These are phyloP conservation scores for Macrolepiota albuminosa DNA, from an alignment of 768 basidiomycete genomes.

Conservation along the genomic window DNA sequence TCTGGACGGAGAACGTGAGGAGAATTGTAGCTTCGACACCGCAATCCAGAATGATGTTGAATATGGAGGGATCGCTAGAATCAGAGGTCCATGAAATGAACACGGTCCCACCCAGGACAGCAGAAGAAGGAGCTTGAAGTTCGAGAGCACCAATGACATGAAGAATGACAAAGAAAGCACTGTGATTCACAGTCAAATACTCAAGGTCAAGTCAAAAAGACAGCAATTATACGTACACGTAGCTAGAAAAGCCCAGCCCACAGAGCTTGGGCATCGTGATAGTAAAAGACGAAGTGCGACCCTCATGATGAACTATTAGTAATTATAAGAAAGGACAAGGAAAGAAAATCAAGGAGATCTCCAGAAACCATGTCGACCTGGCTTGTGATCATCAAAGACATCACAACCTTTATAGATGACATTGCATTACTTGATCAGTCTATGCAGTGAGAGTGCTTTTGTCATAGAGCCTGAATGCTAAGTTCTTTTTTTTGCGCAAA, in stretches of 20 bases:
- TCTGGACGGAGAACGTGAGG: too few species aligned
- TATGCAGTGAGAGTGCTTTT: too few species aligned
- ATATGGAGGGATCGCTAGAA: background rate
- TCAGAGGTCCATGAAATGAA: background rate
- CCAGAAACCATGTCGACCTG: background rate
- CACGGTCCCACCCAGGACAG: too few species aligned
- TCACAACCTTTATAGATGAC: background rate
- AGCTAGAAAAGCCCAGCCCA: background rate
- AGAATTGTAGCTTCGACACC: too few species aligned
- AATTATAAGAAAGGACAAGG: background rate
- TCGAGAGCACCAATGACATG: background rate
- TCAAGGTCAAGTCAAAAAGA: background rate
- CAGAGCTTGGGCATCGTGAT: background rate
- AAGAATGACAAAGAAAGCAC: background rate
- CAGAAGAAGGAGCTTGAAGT: background rate
- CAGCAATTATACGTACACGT: background rate
- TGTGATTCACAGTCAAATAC: background rate
- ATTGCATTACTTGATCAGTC: background rate
- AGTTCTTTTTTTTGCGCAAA: background rate
- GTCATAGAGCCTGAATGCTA: too few species aligned
- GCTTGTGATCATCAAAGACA: background rate
- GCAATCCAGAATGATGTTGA: background rate
- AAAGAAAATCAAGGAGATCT: background rate
- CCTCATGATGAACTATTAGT: background rate
- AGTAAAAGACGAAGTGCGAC: background rate